These are phyloP conservation scores for Trichoderma brevicompactum DNA, from an alignment of 2,329 filamentous ascomycete species.

Conservation along the genomic window DNA sequence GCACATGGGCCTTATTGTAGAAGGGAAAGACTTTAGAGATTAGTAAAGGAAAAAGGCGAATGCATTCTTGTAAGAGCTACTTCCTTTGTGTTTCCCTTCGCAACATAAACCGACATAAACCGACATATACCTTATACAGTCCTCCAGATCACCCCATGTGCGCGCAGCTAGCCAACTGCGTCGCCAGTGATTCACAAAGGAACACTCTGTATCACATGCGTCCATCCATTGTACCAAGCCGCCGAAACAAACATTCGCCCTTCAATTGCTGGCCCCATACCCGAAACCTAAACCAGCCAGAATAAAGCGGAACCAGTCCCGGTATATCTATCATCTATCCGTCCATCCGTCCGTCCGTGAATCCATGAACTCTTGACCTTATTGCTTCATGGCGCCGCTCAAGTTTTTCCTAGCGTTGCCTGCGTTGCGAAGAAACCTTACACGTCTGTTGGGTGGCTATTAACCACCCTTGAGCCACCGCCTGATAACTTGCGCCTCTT, in stretches of 20 bases:
- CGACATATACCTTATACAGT: background rate
- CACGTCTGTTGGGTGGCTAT: slow-evolving; percentile 1
- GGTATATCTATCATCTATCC: too few relatives aligned
- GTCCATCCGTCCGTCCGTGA: too few relatives aligned
- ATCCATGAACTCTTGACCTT: background rate
- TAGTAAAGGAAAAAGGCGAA: too few relatives aligned
- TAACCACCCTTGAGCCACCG: background rate
- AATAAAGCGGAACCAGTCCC: background rate
- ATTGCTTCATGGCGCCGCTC: background rate
- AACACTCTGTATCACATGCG: background rate
- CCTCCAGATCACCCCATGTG: background rate
- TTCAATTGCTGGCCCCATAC: background rate
- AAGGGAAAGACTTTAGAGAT: too few relatives aligned
- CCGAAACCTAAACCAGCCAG: background rate
- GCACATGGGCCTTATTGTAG: too few relatives aligned
- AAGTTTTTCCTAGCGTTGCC: background rate
- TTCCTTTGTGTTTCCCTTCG: background rate
- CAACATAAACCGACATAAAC: background rate
- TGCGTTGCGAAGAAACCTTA: background rate
- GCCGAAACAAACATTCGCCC: background rate
- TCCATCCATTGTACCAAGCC: background rate
- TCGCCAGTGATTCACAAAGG: too few relatives aligned
- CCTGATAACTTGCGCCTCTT: slow-evolving; percentile 27
- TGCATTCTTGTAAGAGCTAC: too few relatives aligned
- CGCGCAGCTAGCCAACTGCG: background rate